Evolutionary conservation across 1,284 basidiomycete genomes (phyloP).

Genomic region (Rhizoctonia solani): DNA sequence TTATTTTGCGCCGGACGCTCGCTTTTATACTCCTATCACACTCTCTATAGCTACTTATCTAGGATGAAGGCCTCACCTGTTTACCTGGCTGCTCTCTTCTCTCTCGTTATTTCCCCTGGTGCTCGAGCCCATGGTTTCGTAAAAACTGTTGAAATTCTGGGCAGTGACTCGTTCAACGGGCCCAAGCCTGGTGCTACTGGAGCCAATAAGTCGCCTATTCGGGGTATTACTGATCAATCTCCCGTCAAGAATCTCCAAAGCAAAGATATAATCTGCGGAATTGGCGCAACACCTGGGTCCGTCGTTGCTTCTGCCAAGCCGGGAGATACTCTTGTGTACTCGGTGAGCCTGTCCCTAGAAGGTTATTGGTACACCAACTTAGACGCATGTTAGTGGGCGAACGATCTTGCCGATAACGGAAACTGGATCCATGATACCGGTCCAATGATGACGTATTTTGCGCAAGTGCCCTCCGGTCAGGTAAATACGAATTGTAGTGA

Average conservation of each 20-base stretch:
- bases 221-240: slow-evolving; percentile 58
- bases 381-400: slow-evolving; percentile 10
- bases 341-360: not conserved
- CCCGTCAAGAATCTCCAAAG: slow-evolving; percentile 69
- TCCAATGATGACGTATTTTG: slow-evolving; percentile 73
- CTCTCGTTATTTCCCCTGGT: not conserved
- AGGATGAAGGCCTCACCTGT: slow-evolving; percentile 1
- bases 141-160: not conserved
- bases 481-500: not conserved
- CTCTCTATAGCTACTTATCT: not conserved
- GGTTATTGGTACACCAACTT: not conserved
- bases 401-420: slow-evolving; percentile 51
- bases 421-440: slow-evolving; percentile 72
- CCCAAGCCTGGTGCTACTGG: slow-evolving; percentile 47
- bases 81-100: slow-evolving; percentile 1
- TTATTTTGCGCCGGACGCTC: slow-evolving; percentile 24
- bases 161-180: slow-evolving; percentile 45
- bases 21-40: not conserved
- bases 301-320: slow-evolving; percentile 64
- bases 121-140: slow-evolving; percentile 6
- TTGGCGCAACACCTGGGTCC: slow-evolving; percentile 55
- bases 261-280: slow-evolving; percentile 64
- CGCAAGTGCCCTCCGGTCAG: slow-evolving; percentile 41
- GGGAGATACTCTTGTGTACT: slow-evolving; percentile 62
- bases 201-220: slow-evolving; percentile 57